Evolutionary conservation across 768 basidiomycete genomes (phyloP).

Genomic region (Leccinum imitatum): DNA sequence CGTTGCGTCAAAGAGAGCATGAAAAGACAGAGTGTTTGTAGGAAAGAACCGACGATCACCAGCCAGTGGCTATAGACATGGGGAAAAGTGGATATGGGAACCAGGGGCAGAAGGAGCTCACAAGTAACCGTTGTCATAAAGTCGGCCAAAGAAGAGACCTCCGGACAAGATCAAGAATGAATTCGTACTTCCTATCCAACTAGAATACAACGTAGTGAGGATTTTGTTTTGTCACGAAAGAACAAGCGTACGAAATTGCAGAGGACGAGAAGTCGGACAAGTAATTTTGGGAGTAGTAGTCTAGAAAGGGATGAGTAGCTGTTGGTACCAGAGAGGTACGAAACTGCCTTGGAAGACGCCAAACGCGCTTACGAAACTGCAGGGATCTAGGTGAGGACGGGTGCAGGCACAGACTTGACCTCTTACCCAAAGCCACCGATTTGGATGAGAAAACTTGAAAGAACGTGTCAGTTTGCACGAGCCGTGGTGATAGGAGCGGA

Average conservation of each 20-base stretch:
- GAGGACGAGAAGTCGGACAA: conserved; percentile 37
- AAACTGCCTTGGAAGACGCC: conserved; percentile 41
- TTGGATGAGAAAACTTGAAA: conserved; percentile 35
- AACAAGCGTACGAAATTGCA: conserved; percentile 33
- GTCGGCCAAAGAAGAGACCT: conserved; percentile 48
- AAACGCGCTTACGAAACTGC: conserved; percentile 36
- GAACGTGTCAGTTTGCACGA: not conserved
- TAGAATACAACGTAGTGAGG: conserved; percentile 10
- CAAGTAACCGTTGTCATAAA: conserved; percentile 55
- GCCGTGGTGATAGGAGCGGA: not conserved
- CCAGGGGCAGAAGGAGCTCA: conserved; percentile 16
- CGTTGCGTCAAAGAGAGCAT: conserved; percentile 43
- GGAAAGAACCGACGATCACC: conserved; percentile 43
- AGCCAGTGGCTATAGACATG: conserved; percentile 37
- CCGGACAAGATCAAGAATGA: conserved; percentile 43
- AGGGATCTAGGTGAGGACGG: not conserved
- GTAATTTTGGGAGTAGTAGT: conserved; percentile 39
- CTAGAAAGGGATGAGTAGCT: conserved; percentile 20
- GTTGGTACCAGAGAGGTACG: not conserved
- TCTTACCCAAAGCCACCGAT: conserved; percentile 38
- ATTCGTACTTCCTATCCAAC: conserved; percentile 51
- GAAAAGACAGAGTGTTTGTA: conserved; percentile 43
- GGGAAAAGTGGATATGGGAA: not conserved
- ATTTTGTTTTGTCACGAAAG: not conserved
- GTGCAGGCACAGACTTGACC: not conserved